Percentiles rank a stretch among this genome's conserved stretches.
Evolutionary conservation across 164 flowering plant genomes (phyloP).

Genomic region (Aristolochia contorta): DNA sequence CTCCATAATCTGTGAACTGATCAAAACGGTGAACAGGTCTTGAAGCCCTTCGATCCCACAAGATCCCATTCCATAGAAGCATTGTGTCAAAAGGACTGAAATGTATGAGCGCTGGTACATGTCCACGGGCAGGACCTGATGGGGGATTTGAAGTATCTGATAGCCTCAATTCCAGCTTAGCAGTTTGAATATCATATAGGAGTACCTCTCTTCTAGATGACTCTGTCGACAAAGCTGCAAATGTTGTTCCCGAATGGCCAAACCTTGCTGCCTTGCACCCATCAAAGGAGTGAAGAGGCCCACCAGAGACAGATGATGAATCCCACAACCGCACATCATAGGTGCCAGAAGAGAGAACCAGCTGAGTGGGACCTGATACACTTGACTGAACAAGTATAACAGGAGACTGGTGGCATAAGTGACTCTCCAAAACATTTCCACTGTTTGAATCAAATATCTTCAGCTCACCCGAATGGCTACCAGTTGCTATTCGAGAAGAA

Average conservation of each 20-base stretch:
- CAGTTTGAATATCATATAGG: conserved; percentile 70
- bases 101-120: conserved; percentile 60
- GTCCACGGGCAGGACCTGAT: conserved; percentile 43
- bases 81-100: conserved; percentile 74
- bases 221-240: conserved; percentile 77
- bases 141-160: conserved; percentile 37
- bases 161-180: conserved; percentile 45
- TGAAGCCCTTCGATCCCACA: conserved; percentile 82
- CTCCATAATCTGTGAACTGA: conserved; percentile 89
- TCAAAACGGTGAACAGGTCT: conserved; percentile 77
- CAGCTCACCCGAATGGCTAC: conserved; percentile 76
- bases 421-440: conserved; percentile 58
- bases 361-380: conserved; percentile 39
- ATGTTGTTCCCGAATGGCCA: conserved; percentile 55
- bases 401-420: conserved; percentile 61
- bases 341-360: conserved; percentile 76
- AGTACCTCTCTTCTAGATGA: conserved; percentile 54
- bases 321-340: conserved; percentile 85
- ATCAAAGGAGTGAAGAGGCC: conserved; percentile 68
- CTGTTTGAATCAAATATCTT: conserved; percentile 72
- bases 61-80: conserved; percentile 89
- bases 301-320: conserved; percentile 57
- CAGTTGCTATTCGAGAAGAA: conserved; percentile 66
- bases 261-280: conserved; percentile 79
- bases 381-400: conserved; percentile 61